Evolutionary conservation across 2,329 filamentous ascomycete genomes (phyloP), one percentile per base, ranked within the genome.

Genomic region (Dothideomycetes sp.): DNA sequence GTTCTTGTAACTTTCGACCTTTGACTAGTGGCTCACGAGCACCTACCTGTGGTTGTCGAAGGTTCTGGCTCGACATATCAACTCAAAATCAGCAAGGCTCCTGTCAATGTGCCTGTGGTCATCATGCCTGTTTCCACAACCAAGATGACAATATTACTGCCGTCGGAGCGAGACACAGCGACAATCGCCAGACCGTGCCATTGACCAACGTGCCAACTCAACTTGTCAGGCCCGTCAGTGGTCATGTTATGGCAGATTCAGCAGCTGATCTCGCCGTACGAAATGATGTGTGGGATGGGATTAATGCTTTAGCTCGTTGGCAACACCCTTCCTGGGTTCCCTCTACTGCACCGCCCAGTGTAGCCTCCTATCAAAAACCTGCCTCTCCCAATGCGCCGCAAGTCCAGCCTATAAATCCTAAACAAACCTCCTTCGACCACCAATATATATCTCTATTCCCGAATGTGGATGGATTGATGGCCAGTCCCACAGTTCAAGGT

Each of bases 41-140:
- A 11, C 61, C 64, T 23, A 56, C 49, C 20, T 76, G 72, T 57
- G 70, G 70, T 31, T 76, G 72, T 55, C 61, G 62, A 44, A 64
- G 70, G 38, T 76, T 74, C 50, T 74, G 69, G 67, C 52, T 55
- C 46, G 53, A 58, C 42, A 45, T 55, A 39, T 51, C 51, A 18
- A 4, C 33, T 32, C 15, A 40, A 25, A 40, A 29, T 40, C 37
- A 40, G 12, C 25, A 40, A 32, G 28, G 22, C 22, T 24, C 20
- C 32, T 33, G 20, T 18, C 28, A 32, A 20, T 40, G 72, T 55
- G 65, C 69, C 41, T 76, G 72, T 49, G 68, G 68, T 28, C 72
- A 76, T 53, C 72, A 76, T 62, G 70, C 71, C 5, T 75, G 72
- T 54, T 75, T 69, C 52, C 72, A 76, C 56, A 51, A 40, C 15